phyloP scores from a whole-genome alignment of 2,329 filamentous ascomycete genomes.

The Talaromyces sp. region DNA sequence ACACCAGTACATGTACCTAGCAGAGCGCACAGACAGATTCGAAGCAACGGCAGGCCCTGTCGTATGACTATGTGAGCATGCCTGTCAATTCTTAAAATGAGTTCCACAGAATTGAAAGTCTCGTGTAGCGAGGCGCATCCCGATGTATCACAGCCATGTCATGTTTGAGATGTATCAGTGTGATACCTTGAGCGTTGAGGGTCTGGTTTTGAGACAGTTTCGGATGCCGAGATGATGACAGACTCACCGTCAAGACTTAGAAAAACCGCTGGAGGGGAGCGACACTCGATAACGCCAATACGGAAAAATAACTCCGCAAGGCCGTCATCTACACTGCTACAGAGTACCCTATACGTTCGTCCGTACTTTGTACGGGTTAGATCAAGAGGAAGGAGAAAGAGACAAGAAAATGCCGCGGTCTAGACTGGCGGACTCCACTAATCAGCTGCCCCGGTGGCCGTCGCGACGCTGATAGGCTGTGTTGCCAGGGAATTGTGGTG shows the following conservation, averaged over 20 bases:
- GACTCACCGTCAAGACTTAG: not conserved
- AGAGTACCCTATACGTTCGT: not conserved
- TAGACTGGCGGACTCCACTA: not conserved
- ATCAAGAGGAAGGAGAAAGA: not conserved
- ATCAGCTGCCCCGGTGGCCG: not conserved
- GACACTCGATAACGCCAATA: not conserved
- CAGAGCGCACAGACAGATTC: not conserved
- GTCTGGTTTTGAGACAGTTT: not conserved
- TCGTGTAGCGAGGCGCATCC: not conserved
- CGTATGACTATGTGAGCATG: not conserved
- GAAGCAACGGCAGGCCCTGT: not conserved
- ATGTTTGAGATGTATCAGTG: constrained; percentile 2
- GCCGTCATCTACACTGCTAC: too few relatives aligned
- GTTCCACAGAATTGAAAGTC: not conserved
- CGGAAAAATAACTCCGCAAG: not conserved
- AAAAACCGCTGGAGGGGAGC: too few relatives aligned
- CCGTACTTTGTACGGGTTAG: not conserved
- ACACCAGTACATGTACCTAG: not conserved
- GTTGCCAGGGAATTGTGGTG: not conserved
- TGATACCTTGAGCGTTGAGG: constrained; percentile 5
- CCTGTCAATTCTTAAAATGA: not conserved
- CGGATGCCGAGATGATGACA: not conserved
- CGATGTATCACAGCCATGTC: not conserved
- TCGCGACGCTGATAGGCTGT: not conserved
- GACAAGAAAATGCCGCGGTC: not conserved